Base-by-base conservation (phyloP, 1,139 yeast species). In the Pichia sp. region DNA sequence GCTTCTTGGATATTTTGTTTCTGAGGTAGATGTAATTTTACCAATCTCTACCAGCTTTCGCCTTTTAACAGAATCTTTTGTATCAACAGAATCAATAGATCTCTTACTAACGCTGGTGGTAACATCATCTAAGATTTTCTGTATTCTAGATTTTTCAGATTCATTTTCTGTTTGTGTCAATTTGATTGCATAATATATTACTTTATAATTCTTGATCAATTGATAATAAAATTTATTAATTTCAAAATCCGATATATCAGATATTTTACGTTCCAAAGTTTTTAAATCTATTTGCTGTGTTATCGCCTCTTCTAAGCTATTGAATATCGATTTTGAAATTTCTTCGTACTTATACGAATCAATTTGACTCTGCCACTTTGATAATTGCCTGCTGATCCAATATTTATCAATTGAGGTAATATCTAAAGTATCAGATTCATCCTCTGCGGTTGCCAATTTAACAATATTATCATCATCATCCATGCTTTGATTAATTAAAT, bases 221-320 rank as follows among this genome's bases (percentile, higher is more conserved):
- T 63, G 55, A 35, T 73, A 70, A 9, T 79, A 73, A 9, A 83
- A 57, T 0, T 70, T 74, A 37, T 71, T 66, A 45, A 78, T 68
- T 37, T 76, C 79, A 47, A 69, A 70, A 16, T 76, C 78, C 36
- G 82, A 64, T 7, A 77, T 51, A 35, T 70, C 75, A 62, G 73
- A 63, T 12, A 85, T 58, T 22, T 70, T 73, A 40, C 71, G 71
- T 51, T 80, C 86, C 35, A 80, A 69, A 12, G 63, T 67, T 42
- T 70, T 60, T n/a, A 67, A 63, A 16, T 69, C 63, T 9, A 70
- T 50, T 10, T 68, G 57, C n/a, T 56, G 53, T 5, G 56, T 56
- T 2, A 49, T 41, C 1, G 51, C 35, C 8, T 72, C 57, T 2
- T 65, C 57, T n/a, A 76, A 54, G n/a, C 68, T 53, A 5, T 58